A percentile compares a stretch with the other conserved stretches of the same genome.
Evolutionary conservation across 306 rosid genomes (phyloP).

Genomic region (Rosa persica): DNA sequence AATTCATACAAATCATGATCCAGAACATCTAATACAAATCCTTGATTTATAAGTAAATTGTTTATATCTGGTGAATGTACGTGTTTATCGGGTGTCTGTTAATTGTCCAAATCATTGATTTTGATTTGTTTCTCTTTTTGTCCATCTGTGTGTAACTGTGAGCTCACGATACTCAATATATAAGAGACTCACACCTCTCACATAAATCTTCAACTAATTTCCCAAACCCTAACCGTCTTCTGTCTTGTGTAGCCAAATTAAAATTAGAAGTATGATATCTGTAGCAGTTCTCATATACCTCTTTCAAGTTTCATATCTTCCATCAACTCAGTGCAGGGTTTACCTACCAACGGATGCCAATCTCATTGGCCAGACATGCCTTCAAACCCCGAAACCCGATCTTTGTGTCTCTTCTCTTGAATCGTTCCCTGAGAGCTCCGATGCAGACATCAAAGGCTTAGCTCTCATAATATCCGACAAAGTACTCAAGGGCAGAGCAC

Average conservation of each 20-base stretch:
- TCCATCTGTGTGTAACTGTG: not conserved
- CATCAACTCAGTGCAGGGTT: not conserved
- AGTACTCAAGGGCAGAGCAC: not conserved
- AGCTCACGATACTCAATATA: not conserved
- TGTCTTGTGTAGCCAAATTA: not conserved
- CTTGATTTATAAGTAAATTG: too few relatives aligned
- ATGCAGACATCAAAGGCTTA: not conserved
- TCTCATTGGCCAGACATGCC: not conserved
- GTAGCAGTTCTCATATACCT: not conserved
- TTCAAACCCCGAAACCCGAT: not conserved
- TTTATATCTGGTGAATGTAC: too few relatives aligned
- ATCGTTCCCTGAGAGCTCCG: not conserved
- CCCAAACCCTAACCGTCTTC: too few relatives aligned
- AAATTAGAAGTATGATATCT: not conserved
- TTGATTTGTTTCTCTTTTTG: slow-evolving; percentile 1
- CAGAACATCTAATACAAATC: too few relatives aligned
- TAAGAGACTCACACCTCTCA: too few relatives aligned
- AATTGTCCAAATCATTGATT: slow-evolving; percentile 10
- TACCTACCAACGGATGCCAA: not conserved
- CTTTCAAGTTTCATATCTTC: not conserved
- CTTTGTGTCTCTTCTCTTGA: not conserved
- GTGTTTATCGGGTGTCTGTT: too few relatives aligned
- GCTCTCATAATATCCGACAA: not conserved
- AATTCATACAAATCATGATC: too few relatives aligned
- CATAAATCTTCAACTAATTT: too few relatives aligned